These are phyloP conservation scores for Cyclospora cayetanensis DNA, from an alignment of 169 alveolate genomes.

Conservation along the genomic window DNA sequence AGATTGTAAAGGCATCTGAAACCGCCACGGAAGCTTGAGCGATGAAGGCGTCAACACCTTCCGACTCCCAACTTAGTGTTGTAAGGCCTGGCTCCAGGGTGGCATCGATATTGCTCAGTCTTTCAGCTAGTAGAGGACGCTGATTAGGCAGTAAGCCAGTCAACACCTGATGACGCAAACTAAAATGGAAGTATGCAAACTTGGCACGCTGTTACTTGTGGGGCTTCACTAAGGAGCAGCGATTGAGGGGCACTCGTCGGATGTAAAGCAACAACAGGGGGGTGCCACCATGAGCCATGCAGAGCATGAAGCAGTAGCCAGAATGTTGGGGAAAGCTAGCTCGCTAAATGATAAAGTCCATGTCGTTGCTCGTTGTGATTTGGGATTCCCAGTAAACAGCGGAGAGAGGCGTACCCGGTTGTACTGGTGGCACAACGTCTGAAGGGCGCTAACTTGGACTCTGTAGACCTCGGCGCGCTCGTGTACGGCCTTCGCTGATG, in stretches of 20 bases:
- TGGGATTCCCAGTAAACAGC: no score
- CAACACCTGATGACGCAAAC: conserved; percentile 71
- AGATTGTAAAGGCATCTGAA: conserved; percentile 86
- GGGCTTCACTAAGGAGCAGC: no score
- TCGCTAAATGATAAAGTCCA: no score
- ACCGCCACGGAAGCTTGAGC: conserved; percentile 83
- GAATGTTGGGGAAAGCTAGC: no score
- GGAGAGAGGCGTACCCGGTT: conserved; percentile 82
- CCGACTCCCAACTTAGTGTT: conserved; percentile 88
- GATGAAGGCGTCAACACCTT: conserved; percentile 89
- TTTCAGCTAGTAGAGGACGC: conserved; percentile 91
- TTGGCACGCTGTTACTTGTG: no score
- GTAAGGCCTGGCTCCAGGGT: conserved; percentile 91
- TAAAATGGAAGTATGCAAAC: background rate
- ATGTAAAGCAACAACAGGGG: no score
- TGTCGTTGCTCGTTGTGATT: no score
- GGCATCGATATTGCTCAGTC: conserved; percentile 88
- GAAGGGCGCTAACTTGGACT: conserved; percentile 89
- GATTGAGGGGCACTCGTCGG: no score
- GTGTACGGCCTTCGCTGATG: conserved; percentile 86
- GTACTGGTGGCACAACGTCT: conserved; percentile 89
- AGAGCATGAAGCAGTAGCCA: no score
- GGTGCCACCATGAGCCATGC: no score
- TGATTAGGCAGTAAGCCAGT: conserved; percentile 92
- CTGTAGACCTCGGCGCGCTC: conserved; percentile 84